Evolutionary conservation across 2,329 filamentous ascomycete genomes (phyloP).

Genomic region (Cordyceps cateniannulata): DNA sequence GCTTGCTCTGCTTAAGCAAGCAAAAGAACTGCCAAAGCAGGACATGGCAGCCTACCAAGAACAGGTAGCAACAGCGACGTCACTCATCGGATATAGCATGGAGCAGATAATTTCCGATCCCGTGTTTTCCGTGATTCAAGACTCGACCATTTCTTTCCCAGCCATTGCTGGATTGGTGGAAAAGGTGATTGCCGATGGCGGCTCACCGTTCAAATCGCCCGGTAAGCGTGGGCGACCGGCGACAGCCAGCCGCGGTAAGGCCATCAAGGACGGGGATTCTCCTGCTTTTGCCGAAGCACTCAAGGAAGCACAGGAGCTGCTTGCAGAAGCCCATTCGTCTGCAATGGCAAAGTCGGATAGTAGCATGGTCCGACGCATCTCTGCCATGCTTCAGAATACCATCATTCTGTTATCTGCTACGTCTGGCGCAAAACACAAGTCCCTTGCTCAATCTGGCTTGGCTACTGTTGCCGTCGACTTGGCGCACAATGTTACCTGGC

Average conservation of each 20-base stretch:
- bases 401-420: slow-evolving; percentile 61
- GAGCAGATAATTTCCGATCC: slow-evolving; percentile 71
- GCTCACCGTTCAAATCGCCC: slow-evolving; percentile 31
- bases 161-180: slow-evolving; percentile 48
- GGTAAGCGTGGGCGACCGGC: slow-evolving; percentile 23
- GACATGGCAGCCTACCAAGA: slow-evolving; percentile 37
- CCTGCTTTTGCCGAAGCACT: slow-evolving; percentile 52
- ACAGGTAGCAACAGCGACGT: slow-evolving; percentile 59
- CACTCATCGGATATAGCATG: slow-evolving; percentile 61
- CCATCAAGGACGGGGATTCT: slow-evolving; percentile 23
- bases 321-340: slow-evolving; percentile 57
- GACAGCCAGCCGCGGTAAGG: slow-evolving; percentile 19
- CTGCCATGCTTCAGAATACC: slow-evolving; percentile 57
- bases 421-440: slow-evolving; percentile 38
- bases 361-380: slow-evolving; percentile 55
- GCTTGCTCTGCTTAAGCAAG: slow-evolving; percentile 45
- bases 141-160: slow-evolving; percentile 86
- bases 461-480: slow-evolving; percentile 61
- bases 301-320: slow-evolving; percentile 57
- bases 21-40: slow-evolving; percentile 37
- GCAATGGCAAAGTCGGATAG: slow-evolving; percentile 49
- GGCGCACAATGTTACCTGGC: slow-evolving; percentile 62
- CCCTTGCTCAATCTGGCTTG: slow-evolving; percentile 45
- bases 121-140: slow-evolving; percentile 82
- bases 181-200: slow-evolving; percentile 29